Evolutionary conservation across 345 rosid genomes (phyloP).

Genomic region (Pistacia vera): DNA sequence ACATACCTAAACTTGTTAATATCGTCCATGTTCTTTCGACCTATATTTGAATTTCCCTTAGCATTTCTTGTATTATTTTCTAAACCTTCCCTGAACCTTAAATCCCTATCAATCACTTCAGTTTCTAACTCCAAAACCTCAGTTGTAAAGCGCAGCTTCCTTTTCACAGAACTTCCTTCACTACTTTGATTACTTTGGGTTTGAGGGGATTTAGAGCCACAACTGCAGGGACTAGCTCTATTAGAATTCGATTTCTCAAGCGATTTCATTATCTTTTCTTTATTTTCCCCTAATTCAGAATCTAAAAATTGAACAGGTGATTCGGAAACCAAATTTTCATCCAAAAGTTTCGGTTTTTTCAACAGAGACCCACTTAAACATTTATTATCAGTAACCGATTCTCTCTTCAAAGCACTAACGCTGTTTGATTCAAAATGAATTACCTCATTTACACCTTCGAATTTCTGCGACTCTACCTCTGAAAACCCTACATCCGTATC

Average conservation of each 20-base stretch:
- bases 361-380: conserved; percentile 13
- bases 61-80: not conserved
- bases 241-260: conserved; percentile 23
- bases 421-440: conserved; percentile 13
- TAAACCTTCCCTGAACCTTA: not conserved
- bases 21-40: conserved; percentile 19
- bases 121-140: conserved; percentile 17
- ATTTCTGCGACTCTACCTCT: conserved; percentile 32
- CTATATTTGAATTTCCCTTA: not conserved
- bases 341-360: conserved; percentile 22
- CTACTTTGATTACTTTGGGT: conserved; percentile 11
- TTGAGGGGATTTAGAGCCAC: conserved; percentile 6
- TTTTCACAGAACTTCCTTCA: conserved; percentile 19
- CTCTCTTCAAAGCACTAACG: conserved; percentile 26
- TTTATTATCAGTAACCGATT: not conserved
- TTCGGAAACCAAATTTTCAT: conserved; percentile 8
- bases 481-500: conserved; percentile 41
- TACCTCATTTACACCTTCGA: conserved; percentile 14
- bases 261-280: conserved; percentile 26
- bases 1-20: conserved; percentile 28
- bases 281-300: not conserved
- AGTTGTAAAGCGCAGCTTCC: conserved; percentile 25
- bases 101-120: conserved; percentile 8
- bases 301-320: conserved; percentile 14
- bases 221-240: not conserved